Evolutionary conservation across 129 eudicot species (phyloP), one percentile per base, ranked within the genome.

Genomic region (Deinandra increscens): DNA sequence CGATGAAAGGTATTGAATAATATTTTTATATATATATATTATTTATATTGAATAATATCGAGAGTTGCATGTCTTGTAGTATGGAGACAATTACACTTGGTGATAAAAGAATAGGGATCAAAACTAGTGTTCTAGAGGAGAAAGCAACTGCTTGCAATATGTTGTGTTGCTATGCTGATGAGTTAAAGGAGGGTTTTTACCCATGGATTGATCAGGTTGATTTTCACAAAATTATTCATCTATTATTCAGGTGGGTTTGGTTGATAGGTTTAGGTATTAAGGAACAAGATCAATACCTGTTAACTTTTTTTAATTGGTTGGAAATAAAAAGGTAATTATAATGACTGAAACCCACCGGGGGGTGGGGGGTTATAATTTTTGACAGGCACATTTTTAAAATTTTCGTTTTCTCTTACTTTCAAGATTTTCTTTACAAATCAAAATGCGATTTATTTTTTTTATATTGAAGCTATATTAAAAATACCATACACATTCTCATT

Each of bases 131-230:
- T 54, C 84, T 94, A 5, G 99, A 94, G 85, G 99, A 94, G 78
- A 94, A 94, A 69, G 99, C 99, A 60, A 94, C 99, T 2, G 99
- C 99, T 76, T 94, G 99, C 78, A 94, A 94, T 76, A 94, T 94
- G 99, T 79, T 94, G 46, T 94, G 99, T 56, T 94, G 99, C 64
- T 94, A 94, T 77, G 99, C 99, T 9, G 99, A 94, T 59, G 99
- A 94, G 82, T 76, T 94, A 71, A 94, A 94, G 71, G 99, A 94
- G 75, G 99, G 99, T 56, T 94, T 94, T 76, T 94, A 75, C 74
- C 99, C 99, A 53, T 94, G 99, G 99, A 94, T 90, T 62, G 99
- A 94, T 79, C 99, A 94, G 97, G 99, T 94, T 74, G 55, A 70
- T 72, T 33, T 46, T 61, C 1, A 17, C 26, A 14, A 20, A 51